phyloP scores from a whole-genome alignment of 176 grass and related monocot species.

The Carex scoparia region DNA sequence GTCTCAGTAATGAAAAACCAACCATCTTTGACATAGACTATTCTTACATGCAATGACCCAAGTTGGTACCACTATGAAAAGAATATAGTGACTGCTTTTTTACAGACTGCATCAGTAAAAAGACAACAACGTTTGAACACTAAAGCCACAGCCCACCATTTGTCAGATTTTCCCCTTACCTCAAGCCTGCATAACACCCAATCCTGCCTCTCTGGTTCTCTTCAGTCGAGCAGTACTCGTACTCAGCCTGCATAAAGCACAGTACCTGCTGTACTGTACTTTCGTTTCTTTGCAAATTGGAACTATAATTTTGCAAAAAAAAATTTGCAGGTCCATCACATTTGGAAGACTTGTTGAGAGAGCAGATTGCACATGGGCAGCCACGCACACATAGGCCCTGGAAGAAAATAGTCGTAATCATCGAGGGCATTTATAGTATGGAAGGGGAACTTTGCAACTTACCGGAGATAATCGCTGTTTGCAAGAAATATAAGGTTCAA shows the following conservation, averaged over 20 bases:
- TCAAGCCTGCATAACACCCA: not conserved
- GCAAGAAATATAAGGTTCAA: constrained; percentile 93
- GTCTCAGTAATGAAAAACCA: not conserved
- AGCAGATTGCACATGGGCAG: constrained; percentile 78
- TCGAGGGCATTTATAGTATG: constrained; percentile 98
- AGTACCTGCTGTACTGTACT: not conserved
- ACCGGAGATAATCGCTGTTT: constrained; percentile 80
- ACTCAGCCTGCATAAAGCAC: not conserved
- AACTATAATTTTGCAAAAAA: constrained; percentile 11
- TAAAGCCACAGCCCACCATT: not conserved
- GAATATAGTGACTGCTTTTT: not conserved
- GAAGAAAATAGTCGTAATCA: constrained; percentile 96
- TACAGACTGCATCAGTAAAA: not conserved
- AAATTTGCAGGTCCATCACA: constrained; percentile 57
- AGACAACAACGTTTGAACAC: not conserved
- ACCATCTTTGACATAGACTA: not conserved
- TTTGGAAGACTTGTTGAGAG: constrained; percentile 83
- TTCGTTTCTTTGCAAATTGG: not conserved
- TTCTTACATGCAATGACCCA: not conserved
- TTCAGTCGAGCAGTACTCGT: not conserved
- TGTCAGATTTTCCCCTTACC: not conserved
- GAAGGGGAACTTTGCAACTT: constrained; percentile 91
- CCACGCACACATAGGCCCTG: constrained; percentile 85
- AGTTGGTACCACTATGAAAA: not conserved
- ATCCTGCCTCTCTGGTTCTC: not conserved